phyloP scores from a whole-genome alignment of 2,329 filamentous ascomycete species.

The Rosellinia necatrix region DNA sequence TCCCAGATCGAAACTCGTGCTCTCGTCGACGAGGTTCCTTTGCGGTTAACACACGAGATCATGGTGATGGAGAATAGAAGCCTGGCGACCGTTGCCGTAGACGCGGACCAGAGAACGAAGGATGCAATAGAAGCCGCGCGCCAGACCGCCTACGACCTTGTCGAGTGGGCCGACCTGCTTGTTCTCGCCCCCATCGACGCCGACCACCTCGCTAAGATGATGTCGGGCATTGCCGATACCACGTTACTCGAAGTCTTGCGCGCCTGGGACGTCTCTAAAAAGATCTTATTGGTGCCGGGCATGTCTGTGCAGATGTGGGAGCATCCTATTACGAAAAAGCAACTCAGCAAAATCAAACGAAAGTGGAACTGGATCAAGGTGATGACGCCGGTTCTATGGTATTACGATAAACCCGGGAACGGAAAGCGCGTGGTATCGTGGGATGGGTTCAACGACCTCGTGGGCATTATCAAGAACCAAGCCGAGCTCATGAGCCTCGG shows the following conservation, averaged over 20 bases:
- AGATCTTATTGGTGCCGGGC: conserved; percentile 81
- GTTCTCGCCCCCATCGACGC: conserved; percentile 85
- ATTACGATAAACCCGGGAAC: conserved; percentile 60
- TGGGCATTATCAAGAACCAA: conserved; percentile 76
- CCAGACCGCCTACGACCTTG: conserved; percentile 66
- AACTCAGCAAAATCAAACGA: conserved; percentile 78
- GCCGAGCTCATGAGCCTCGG: conserved; percentile 76
- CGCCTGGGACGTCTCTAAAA: conserved; percentile 86
- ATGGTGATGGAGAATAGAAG: conserved; percentile 62
- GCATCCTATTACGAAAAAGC: conserved; percentile 85
- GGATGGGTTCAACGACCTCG: conserved; percentile 71
- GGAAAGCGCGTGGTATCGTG: conserved; percentile 61
- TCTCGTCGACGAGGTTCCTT: conserved; percentile 68
- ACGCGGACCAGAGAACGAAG: conserved; percentile 43
- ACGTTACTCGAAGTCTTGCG: conserved; percentile 80
- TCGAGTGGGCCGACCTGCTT: conserved; percentile 86
- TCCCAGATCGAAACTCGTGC: conserved; percentile 64
- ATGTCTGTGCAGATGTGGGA: conserved; percentile 92
- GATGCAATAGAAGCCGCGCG: conserved; percentile 57
- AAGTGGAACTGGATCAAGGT: conserved; percentile 90
- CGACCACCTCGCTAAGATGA: conserved; percentile 84
- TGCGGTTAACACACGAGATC: conserved; percentile 66
- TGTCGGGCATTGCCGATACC: conserved; percentile 80
- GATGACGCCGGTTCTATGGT: conserved; percentile 81
- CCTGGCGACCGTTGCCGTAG: conserved; percentile 42